Percentiles rank a stretch among this genome's conserved stretches.
These are phyloP conservation scores for Striga asiatica DNA, from an alignment of 257 asterid genomes.

Conservation along the genomic window DNA sequence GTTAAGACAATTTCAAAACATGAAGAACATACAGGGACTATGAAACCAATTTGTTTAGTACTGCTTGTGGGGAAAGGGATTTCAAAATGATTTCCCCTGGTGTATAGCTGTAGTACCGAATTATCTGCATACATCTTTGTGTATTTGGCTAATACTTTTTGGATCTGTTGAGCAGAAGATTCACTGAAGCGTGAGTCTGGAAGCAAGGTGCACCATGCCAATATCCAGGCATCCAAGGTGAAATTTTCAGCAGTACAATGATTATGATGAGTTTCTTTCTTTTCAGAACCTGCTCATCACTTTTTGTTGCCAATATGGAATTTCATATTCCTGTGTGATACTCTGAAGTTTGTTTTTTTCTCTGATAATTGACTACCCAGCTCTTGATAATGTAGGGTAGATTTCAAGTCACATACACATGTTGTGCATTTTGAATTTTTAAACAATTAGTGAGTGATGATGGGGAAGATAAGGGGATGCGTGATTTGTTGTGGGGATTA, in stretches of 20 bases:
- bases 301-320: background rate
- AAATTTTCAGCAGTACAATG: background rate
- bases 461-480: background rate
- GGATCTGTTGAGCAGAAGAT: slow-evolving; percentile 52
- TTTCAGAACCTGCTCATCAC: background rate
- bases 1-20: too few species aligned
- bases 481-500: too few species aligned
- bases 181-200: slow-evolving; percentile 83
- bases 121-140: background rate
- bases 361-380: background rate
- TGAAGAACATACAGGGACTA: too few species aligned
- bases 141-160: slow-evolving; percentile 6
- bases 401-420: background rate
- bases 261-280: background rate
- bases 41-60: too few species aligned
- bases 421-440: background rate
- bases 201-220: slow-evolving; percentile 76
- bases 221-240: slow-evolving; percentile 96
- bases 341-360: background rate
- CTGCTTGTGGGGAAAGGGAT: background rate
- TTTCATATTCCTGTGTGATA: background rate
- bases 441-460: background rate
- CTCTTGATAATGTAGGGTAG: background rate
- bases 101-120: background rate
- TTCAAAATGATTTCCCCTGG: background rate